A percentile compares a stretch with the other conserved stretches of the same genome.
These are phyloP conservation scores for Pichia manshurica DNA, from an alignment of 805 yeast species.

Conservation along the genomic window DNA sequence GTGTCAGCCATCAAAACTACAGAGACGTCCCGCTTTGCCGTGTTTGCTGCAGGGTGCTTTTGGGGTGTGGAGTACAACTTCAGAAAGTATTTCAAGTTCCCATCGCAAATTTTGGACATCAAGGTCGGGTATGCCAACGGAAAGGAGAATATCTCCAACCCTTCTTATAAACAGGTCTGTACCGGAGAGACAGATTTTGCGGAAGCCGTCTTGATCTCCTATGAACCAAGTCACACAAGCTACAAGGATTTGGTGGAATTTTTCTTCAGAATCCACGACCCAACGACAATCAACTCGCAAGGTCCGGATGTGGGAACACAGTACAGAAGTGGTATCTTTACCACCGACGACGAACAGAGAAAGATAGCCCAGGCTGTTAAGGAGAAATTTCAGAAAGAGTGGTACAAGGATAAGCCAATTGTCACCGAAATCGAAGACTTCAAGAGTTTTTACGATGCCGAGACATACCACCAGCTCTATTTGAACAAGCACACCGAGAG, in stretches of 20 bases:
- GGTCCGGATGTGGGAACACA: constrained; percentile 90
- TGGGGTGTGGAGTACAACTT: constrained; percentile 89
- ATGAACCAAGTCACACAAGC: constrained; percentile 60
- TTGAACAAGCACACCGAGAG: constrained; percentile 77
- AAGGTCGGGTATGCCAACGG: constrained; percentile 95
- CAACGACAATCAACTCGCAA: constrained; percentile 76
- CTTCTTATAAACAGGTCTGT: constrained; percentile 71
- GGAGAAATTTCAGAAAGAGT: constrained; percentile 58
- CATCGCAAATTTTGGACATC: constrained; percentile 60
- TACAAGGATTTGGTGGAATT: constrained; percentile 66
- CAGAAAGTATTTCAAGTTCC: constrained; percentile 51
- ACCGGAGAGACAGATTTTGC: constrained; percentile 71
- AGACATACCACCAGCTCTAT: constrained; percentile 85
- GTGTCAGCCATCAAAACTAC: constrained; percentile 16
- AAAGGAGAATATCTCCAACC: constrained; percentile 29
- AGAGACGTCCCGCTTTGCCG: constrained; percentile 44
- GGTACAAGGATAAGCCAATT: constrained; percentile 67
- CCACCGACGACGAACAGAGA: constrained; percentile 49
- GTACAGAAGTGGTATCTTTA: constrained; percentile 78
- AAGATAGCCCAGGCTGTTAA: constrained; percentile 36
- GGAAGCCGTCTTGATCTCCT: constrained; percentile 79
- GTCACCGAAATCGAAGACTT: constrained; percentile 68
- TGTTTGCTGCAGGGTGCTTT: constrained; percentile 65
- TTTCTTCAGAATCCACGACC: constrained; percentile 91
- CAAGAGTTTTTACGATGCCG: constrained; percentile 82